phyloP scores from a whole-genome alignment of 2,329 filamentous ascomycete genomes.

The Ceratocystis colombiana region DNA sequence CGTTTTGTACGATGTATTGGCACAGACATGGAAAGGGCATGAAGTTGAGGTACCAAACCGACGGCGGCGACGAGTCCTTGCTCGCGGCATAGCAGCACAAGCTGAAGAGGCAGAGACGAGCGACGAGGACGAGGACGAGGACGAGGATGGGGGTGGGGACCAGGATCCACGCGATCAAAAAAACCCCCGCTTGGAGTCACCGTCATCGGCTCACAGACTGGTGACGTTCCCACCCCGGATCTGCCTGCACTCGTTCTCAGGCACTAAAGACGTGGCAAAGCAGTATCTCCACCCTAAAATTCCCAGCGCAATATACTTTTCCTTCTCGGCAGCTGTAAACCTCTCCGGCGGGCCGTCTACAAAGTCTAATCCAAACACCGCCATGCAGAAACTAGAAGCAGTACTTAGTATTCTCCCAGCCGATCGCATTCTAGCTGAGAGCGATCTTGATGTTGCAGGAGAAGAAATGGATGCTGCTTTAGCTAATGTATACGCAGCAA shows the following conservation, averaged over 20 bases:
- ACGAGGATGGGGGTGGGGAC: neutral
- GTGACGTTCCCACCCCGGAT: slow-evolving; percentile 66
- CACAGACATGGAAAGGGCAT: slow-evolving; percentile 58
- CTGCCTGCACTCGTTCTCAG: slow-evolving; percentile 90
- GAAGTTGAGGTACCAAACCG: slow-evolving; percentile 53
- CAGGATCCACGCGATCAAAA: neutral
- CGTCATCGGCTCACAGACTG: neutral
- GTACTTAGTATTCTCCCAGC: slow-evolving; percentile 66
- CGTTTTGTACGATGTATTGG: slow-evolving; percentile 53
- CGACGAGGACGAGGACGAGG: neutral
- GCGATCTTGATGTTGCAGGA: slow-evolving; percentile 78
- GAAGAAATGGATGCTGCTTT: slow-evolving; percentile 66
- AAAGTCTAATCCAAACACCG: neutral
- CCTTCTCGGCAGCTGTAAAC: slow-evolving; percentile 79
- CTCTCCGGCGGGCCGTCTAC: slow-evolving; percentile 33
- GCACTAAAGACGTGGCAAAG: slow-evolving; percentile 59
- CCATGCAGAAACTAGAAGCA: slow-evolving; percentile 43
- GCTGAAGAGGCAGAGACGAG: slow-evolving; percentile 36
- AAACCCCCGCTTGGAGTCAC: neutral
- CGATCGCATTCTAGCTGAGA: slow-evolving; percentile 73
- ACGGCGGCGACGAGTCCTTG: slow-evolving; percentile 45
- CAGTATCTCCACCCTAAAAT: slow-evolving; percentile 67
- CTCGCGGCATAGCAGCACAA: slow-evolving; percentile 34
- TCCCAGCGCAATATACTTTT: slow-evolving; percentile 72
- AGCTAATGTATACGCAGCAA: slow-evolving; percentile 61